Evolutionary conservation across 345 rosid genomes (phyloP).

Genomic region (Aurinia saxatilis): DNA sequence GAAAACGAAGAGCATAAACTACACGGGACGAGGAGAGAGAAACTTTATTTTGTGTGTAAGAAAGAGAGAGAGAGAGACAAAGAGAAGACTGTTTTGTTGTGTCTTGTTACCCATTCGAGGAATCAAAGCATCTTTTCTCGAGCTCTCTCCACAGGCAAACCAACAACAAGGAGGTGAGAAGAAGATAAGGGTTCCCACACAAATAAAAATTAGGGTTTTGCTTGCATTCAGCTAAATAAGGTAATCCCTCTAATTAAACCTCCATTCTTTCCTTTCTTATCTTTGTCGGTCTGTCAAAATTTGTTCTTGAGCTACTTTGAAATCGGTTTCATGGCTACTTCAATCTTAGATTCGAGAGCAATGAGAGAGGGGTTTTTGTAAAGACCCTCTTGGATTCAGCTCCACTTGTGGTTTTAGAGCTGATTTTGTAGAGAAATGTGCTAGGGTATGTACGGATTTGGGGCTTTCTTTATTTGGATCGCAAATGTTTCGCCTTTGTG

Average conservation of each 20-base stretch:
- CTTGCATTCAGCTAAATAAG: constrained; percentile 19
- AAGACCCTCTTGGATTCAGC: constrained; percentile 8
- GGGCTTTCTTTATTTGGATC: not conserved
- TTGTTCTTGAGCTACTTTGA: constrained; percentile 13
- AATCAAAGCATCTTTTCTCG: constrained; percentile 60
- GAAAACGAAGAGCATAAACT: constrained; percentile 34
- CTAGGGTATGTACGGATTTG: constrained; percentile 21
- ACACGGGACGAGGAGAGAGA: constrained; percentile 34
- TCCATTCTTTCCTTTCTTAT: not conserved
- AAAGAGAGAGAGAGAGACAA: constrained; percentile 19
- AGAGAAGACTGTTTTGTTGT: constrained; percentile 11
- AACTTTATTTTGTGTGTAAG: constrained; percentile 4
- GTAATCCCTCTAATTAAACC: constrained; percentile 28
- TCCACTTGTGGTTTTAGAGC: not conserved
- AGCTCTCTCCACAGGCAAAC: constrained; percentile 3
- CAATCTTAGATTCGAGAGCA: constrained; percentile 27
- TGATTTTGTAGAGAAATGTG: constrained; percentile 11
- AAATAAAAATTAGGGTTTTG: constrained; percentile 34
- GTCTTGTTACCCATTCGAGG: constrained; percentile 42
- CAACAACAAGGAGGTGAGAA: constrained; percentile 6
- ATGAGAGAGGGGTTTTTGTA: constrained; percentile 1
- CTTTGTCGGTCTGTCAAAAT: not conserved
- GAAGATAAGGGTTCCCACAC: constrained; percentile 15
- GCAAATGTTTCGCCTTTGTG: constrained; percentile 1
- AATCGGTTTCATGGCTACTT: constrained; percentile 4